Evolutionary conservation across 176 grass and related monocot species (phyloP), one percentile per base, ranked within the genome.

Genomic region (Calamus simplicifolius): DNA sequence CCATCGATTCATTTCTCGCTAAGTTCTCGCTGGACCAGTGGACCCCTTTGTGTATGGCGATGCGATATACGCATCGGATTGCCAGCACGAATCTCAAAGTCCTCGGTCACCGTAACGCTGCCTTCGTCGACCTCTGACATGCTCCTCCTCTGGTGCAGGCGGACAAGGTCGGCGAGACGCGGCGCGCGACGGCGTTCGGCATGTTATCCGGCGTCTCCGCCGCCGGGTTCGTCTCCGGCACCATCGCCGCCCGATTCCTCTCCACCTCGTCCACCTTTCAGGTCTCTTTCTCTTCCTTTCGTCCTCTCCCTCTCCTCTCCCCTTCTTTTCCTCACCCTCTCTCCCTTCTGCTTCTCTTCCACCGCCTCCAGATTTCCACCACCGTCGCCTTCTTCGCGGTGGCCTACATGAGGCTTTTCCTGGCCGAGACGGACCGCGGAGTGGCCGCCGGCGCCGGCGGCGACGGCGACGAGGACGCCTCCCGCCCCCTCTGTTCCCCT

Each of bases 151-250:
- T 43, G 35, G 8, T 8, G 35, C 35, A 97, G 93, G 93, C 93
- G 4, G 93, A 97, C 67, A 74, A 70, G 5, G 87, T 91, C 18
- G 61, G 75, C 26, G 70, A 78, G 29, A 48, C 55, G 55, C 68
- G 76, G 43, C 84, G 87, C 2, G 81, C 78, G 56, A 68, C 81
- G 19, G 69, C 72, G 51, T 97, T 97, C 72, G 81, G 78, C 29
- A 62, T 87, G 18, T 59, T 97, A 54, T 88, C 87, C 62, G 87
- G 84, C 75, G 55, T 91, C 25, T 79, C 74, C n/a, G 54, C 84
- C 14, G 84, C 87, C 16, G 87, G 93, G 17, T 82, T 97, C 72
- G 81, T 97, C 63, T 88, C 78, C 50, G 93, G 93, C 2, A 88
- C 81, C 15, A n/a, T 97, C 5, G 71, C 84, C 1, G 78, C 84